Conservation (phyloP, 345 rosid species). For the Zanthoxylum bungeanum region DNA sequence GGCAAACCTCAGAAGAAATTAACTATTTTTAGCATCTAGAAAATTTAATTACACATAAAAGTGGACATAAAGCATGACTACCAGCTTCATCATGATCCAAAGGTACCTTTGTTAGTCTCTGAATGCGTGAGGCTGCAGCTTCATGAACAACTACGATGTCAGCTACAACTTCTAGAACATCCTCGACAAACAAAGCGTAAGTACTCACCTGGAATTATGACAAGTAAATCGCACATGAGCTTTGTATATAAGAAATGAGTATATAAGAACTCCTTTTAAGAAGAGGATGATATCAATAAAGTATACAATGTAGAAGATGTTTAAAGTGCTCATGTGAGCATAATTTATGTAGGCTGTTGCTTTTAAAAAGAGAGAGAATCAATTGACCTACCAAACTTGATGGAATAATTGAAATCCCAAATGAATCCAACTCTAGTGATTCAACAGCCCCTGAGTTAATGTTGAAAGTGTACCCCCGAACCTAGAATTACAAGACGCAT, state of each 20-base stretch:
- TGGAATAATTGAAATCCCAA: slow-evolving; percentile 82
- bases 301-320: not conserved
- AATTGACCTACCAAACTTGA: slow-evolving; percentile 70
- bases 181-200: slow-evolving; percentile 68
- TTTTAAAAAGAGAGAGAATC: slow-evolving; percentile 2
- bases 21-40: not conserved
- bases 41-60: not conserved
- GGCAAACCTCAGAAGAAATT: not conserved
- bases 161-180: slow-evolving; percentile 65
- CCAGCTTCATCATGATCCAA: slow-evolving; percentile 5
- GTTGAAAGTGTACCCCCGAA: slow-evolving; percentile 81
- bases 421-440: slow-evolving; percentile 83
- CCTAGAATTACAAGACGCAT: slow-evolving; percentile 33
- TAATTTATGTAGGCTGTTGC: not conserved
- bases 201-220: slow-evolving; percentile 67
- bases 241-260: not conserved
- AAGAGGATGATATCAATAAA: not conserved
- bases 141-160: slow-evolving; percentile 74
- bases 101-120: slow-evolving; percentile 75
- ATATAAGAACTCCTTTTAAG: not conserved
- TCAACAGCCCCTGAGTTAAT: slow-evolving; percentile 71
- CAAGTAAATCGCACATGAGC: not conserved
- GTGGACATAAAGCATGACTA: not conserved
- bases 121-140: slow-evolving; percentile 67
- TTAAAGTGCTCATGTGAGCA: not conserved